These are phyloP conservation scores for Apophysomyces elegans DNA, from an alignment of 371 early-diverging fungal genomes.

Conservation along the genomic window DNA sequence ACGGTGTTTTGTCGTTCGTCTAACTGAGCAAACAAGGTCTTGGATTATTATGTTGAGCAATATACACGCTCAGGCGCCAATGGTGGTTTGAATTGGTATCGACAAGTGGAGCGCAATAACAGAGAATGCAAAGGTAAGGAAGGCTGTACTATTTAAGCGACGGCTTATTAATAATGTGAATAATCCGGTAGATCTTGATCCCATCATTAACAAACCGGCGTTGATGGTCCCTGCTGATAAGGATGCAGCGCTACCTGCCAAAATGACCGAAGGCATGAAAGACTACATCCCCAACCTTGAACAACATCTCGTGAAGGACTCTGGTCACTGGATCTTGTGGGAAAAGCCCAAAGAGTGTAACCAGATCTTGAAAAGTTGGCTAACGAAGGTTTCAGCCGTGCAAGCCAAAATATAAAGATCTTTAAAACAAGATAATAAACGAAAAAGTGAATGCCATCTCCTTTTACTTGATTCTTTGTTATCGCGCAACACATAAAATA, in stretches of 20 bases:
- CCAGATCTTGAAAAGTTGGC: conserved; percentile 30
- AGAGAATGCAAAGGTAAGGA: conserved; percentile 43
- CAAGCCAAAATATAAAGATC: not conserved
- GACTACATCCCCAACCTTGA: conserved; percentile 41
- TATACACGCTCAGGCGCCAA: conserved; percentile 37
- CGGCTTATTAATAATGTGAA: not conserved
- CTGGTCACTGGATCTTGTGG: conserved; percentile 57
- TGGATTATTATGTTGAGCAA: conserved; percentile 43
- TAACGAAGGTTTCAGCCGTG: conserved; percentile 31
- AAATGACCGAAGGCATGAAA: conserved; percentile 38
- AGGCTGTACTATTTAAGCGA: not conserved
- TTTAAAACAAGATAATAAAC: conserved; percentile 3
- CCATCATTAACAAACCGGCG: conserved; percentile 39
- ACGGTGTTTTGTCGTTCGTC: not conserved
- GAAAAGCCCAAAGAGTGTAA: conserved; percentile 49
- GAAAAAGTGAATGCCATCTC: not conserved
- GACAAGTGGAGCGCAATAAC: conserved; percentile 41
- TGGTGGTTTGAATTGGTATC: conserved; percentile 53
- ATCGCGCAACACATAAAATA: no score
- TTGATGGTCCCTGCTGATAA: conserved; percentile 48
- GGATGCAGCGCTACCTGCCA: conserved; percentile 47
- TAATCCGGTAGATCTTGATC: conserved; percentile 25
- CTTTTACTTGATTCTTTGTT: no score
- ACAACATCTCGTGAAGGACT: conserved; percentile 30
- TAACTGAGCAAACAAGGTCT: conserved; percentile 1